Percentiles rank a stretch among this genome's conserved stretches.
phyloP scores from a whole-genome alignment of 2,329 filamentous ascomycete species.

The Chrysoporthe deuterocubensis region DNA sequence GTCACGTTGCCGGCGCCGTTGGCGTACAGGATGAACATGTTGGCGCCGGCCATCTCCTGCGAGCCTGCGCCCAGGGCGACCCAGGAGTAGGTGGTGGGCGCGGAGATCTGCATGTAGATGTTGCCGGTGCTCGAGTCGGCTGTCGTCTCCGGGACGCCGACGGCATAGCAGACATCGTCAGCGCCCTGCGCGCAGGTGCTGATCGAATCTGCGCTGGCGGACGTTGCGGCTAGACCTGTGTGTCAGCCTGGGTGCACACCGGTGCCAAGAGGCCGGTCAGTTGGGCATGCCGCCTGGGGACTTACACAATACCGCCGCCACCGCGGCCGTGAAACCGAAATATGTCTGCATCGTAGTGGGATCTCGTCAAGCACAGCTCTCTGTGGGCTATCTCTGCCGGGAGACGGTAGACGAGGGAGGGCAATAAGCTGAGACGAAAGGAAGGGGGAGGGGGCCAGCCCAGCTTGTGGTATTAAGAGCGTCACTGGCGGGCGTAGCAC shows the following conservation, averaged over 20 bases:
- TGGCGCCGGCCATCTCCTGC: constrained; percentile 54
- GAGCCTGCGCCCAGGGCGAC: constrained; percentile 61
- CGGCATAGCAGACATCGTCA: constrained; percentile 54
- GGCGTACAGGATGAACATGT: constrained; percentile 67
- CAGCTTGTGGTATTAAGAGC: not conserved
- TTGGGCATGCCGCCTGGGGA: not conserved
- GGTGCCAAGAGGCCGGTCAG: not conserved
- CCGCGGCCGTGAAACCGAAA: constrained; percentile 12
- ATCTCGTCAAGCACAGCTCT: not conserved
- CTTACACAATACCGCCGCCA: constrained; percentile 26
- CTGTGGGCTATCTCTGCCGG: not conserved
- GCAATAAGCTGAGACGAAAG: not conserved
- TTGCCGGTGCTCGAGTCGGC: constrained; percentile 54
- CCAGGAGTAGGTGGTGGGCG: constrained; percentile 59
- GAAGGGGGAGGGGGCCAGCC: not conserved
- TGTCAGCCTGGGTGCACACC: not conserved
- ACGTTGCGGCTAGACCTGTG: constrained; percentile 31
- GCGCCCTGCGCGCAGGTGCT: constrained; percentile 46
- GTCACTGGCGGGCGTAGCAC: not conserved
- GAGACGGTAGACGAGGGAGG: not conserved
- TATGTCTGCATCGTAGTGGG: constrained; percentile 17
- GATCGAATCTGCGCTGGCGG: constrained; percentile 37
- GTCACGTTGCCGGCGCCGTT: constrained; percentile 64
- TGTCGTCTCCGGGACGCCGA: constrained; percentile 58
- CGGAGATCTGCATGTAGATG: constrained; percentile 65